These are phyloP conservation scores for Actinomortierella ambigua DNA, from an alignment of 371 early-diverging fungal genomes.

Conservation along the genomic window DNA sequence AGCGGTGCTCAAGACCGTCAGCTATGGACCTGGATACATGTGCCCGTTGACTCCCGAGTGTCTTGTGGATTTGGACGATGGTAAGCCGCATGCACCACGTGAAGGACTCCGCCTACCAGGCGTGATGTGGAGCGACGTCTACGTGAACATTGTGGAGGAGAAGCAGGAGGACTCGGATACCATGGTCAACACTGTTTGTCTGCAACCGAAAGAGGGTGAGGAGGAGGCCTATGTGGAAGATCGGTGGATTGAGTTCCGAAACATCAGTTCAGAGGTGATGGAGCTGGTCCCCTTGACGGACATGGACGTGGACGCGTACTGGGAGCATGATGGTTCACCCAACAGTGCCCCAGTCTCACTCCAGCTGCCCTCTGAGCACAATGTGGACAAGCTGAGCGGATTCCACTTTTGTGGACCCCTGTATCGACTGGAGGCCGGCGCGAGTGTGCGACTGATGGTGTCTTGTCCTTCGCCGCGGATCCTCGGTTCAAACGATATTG, in stretches of 20 bases:
- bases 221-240: constrained; percentile 47
- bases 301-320: constrained; percentile 52
- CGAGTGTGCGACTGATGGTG: constrained; percentile 60
- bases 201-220: constrained; percentile 28
- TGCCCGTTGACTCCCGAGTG: constrained; percentile 35
- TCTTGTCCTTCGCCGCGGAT: constrained; percentile 64
- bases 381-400: constrained; percentile 11
- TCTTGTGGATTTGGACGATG: constrained; percentile 21
- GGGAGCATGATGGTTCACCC: constrained; percentile 16
- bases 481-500: constrained; percentile 50
- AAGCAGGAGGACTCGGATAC: constrained; percentile 4
- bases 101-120: constrained; percentile 32
- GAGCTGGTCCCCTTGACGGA: constrained; percentile 61
- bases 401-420: constrained; percentile 47
- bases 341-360: not conserved
- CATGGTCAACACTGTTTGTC: constrained; percentile 4
- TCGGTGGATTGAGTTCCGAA: constrained; percentile 57
- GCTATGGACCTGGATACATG: constrained; percentile 26
- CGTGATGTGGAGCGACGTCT: constrained; percentile 40
- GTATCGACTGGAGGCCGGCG: constrained; percentile 56
- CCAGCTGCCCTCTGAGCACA: not conserved
- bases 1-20: constrained; percentile 26
- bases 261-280: constrained; percentile 56
- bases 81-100: constrained; percentile 25
- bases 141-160: constrained; percentile 35